Percentiles rank a stretch among this genome's conserved stretches.
phyloP scores from a whole-genome alignment of 2,329 filamentous ascomycete species.

The Hypoxylon sp. region DNA sequence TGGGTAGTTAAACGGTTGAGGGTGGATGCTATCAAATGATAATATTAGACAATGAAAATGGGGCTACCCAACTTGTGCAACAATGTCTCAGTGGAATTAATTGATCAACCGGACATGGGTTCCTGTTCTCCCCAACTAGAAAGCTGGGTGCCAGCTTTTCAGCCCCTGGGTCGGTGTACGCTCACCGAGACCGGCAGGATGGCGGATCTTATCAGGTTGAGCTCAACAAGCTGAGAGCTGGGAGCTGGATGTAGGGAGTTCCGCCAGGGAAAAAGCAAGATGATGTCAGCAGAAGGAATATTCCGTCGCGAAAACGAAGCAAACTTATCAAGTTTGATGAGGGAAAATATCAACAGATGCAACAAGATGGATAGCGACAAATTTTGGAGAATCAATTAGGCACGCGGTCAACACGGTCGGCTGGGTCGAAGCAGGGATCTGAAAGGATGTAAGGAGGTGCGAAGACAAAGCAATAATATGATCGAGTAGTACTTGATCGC shows the following conservation, averaged over 20 bases:
- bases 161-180: slow-evolving; percentile 27
- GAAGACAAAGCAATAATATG: slow-evolving; percentile 30
- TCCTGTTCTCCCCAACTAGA: slow-evolving; percentile 37
- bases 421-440: slow-evolving; percentile 6
- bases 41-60: slow-evolving; percentile 32
- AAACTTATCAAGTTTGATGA: slow-evolving; percentile 24
- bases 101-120: slow-evolving; percentile 37
- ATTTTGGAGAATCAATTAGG: slow-evolving; percentile 14
- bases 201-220: slow-evolving; percentile 34
- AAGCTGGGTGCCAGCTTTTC: slow-evolving; percentile 24
- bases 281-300: slow-evolving; percentile 45
- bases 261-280: slow-evolving; percentile 29
- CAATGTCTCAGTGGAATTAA: slow-evolving; percentile 41
- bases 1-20: slow-evolving; percentile 26
- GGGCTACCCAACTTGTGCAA: slow-evolving; percentile 39
- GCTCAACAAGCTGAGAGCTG: slow-evolving; percentile 40
- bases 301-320: slow-evolving; percentile 23
- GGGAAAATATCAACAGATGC: slow-evolving; percentile 29
- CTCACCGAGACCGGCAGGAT: slow-evolving; percentile 43
- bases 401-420: slow-evolving; percentile 26
- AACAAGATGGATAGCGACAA: slow-evolving; percentile 4
- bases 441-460: slow-evolving; percentile 18
- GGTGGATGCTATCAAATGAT: slow-evolving; percentile 18
- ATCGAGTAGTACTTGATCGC: not conserved
- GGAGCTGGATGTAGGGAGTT: slow-evolving; percentile 25